Percentiles rank a stretch among this genome's conserved stretches.
phyloP scores from a whole-genome alignment of 176 grass and related monocot genomes.

The Lolium rigidum region DNA sequence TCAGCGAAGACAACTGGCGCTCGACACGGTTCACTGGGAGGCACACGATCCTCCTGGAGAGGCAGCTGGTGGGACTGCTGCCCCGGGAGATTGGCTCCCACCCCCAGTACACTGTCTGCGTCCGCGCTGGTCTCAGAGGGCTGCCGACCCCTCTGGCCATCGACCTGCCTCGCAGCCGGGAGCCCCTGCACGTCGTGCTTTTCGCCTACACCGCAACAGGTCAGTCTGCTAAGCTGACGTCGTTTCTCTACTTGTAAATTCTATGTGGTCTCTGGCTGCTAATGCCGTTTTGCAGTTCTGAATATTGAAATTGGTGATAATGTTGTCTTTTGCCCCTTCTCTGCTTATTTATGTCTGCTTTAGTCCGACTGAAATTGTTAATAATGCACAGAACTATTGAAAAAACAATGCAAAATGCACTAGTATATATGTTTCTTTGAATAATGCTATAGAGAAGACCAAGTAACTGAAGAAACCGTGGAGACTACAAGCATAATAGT shows the following conservation, averaged over 20 bases:
- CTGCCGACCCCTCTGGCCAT: constrained; percentile 17
- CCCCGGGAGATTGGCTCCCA: background rate
- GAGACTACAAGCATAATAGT: background rate
- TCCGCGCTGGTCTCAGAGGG: background rate
- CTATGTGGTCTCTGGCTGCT: background rate
- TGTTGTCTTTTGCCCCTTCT: background rate
- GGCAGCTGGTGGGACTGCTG: too few species aligned
- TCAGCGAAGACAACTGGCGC: too few species aligned
- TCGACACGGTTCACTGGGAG: too few species aligned
- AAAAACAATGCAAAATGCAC: background rate
- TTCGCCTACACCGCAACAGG: background rate
- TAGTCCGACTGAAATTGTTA: background rate
- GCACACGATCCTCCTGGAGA: background rate
- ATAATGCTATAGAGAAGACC: background rate
- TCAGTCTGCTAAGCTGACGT: background rate
- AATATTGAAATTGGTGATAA: background rate
- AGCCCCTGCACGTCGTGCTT: constrained; percentile 7
- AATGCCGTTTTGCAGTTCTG: background rate
- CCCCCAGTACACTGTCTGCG: background rate
- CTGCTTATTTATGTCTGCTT: background rate
- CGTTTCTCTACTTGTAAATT: background rate
- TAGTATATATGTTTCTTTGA: background rate
- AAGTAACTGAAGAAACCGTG: background rate
- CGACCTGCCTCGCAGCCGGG: constrained; percentile 35
- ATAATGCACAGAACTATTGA: background rate